Evolutionary conservation across 129 eudicot species (phyloP).

Genomic region (carrot (Daucus carota)): DNA sequence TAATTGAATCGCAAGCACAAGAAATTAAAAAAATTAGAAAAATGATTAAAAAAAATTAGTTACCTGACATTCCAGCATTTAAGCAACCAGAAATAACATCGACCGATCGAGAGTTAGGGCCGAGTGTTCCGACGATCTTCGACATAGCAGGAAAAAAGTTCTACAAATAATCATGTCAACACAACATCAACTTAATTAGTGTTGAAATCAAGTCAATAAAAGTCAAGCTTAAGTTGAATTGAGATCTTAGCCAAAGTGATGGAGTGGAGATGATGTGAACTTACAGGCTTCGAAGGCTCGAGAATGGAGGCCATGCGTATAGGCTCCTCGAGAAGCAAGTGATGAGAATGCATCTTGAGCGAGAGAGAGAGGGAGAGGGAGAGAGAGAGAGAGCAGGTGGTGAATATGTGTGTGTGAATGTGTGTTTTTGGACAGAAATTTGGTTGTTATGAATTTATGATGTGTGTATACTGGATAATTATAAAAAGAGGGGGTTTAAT

Average conservation of each 20-base stretch:
- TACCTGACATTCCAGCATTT: conserved; percentile 94
- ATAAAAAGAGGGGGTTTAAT: neutral
- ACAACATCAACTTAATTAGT: neutral
- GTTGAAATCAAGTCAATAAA: neutral
- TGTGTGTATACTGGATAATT: neutral
- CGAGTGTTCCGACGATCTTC: conserved; percentile 74
- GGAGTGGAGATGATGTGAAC: neutral
- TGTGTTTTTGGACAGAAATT: neutral
- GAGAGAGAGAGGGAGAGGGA: conserved; percentile 1
- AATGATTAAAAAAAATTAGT: neutral
- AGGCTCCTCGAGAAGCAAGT: conserved; percentile 72
- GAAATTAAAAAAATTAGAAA: neutral
- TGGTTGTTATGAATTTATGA: neutral
- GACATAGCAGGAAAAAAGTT: conserved; percentile 85
- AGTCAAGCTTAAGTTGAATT: neutral
- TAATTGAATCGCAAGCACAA: neutral
- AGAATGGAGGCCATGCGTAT: conserved; percentile 73
- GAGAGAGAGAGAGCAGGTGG: neutral
- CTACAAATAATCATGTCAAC: conserved; percentile 25
- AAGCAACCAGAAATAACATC: conserved; percentile 74
- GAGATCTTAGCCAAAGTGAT: neutral
- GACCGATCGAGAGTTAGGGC: conserved; percentile 77
- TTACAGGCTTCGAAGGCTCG: conserved; percentile 75
- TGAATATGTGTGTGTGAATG: neutral
- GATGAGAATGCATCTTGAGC: conserved; percentile 44